These are phyloP conservation scores for Fusarium palustre DNA, from an alignment of 2,329 filamentous ascomycete genomes.

Conservation along the genomic window DNA sequence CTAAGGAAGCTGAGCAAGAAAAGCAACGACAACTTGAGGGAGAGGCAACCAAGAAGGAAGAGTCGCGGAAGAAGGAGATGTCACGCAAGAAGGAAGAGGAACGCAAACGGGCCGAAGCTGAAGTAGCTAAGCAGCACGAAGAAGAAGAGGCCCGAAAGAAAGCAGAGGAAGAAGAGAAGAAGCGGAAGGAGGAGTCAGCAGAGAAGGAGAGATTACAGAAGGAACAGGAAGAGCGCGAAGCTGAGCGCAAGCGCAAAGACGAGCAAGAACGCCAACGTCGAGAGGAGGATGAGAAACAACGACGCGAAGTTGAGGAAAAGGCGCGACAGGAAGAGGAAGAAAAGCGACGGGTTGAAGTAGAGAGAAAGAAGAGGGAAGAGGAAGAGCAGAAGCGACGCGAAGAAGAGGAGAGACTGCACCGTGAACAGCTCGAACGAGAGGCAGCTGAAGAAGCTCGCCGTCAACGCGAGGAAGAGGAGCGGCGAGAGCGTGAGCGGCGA, in stretches of 20 bases:
- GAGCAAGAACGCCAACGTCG: constrained; percentile 53
- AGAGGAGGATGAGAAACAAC: constrained; percentile 53
- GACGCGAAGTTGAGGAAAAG: constrained; percentile 54
- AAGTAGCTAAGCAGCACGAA: constrained; percentile 46
- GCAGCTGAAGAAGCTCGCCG: constrained; percentile 63
- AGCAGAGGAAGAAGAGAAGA: constrained; percentile 52
- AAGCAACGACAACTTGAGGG: constrained; percentile 47
- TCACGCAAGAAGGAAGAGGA: constrained; percentile 53
- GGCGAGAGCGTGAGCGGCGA: constrained; percentile 62
- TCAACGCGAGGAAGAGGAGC: constrained; percentile 65
- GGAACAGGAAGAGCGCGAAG: constrained; percentile 50
- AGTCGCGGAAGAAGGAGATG: constrained; percentile 50
- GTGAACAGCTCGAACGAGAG: constrained; percentile 60
- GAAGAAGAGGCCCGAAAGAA: constrained; percentile 41
- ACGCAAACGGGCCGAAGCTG: constrained; percentile 49
- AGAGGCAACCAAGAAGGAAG: constrained; percentile 52
- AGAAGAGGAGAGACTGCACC: constrained; percentile 60
- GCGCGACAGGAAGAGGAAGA: constrained; percentile 55
- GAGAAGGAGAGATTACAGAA: constrained; percentile 48
- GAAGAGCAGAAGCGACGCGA: constrained; percentile 55
- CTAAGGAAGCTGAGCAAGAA: constrained; percentile 38
- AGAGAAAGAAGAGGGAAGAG: constrained; percentile 54
- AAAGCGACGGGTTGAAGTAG: constrained; percentile 54
- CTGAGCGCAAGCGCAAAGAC: constrained; percentile 53
- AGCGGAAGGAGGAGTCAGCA: constrained; percentile 51